Evolutionary conservation across 345 rosid genomes (phyloP).

Genomic region (Ceriops tagal): DNA sequence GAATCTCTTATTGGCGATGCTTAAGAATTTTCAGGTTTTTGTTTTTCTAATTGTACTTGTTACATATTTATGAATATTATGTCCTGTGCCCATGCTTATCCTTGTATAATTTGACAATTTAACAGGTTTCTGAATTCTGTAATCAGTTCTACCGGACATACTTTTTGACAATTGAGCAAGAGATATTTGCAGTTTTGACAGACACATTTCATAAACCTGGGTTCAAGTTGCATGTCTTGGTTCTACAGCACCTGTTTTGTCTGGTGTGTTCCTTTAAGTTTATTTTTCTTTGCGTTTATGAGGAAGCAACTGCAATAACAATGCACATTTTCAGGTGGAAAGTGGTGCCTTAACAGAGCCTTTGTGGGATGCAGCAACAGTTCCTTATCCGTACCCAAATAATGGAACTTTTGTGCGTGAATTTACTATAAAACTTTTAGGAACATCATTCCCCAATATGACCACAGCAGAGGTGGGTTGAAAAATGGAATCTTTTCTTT

Average conservation of each 20-base stretch:
- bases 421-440: slow-evolving; percentile 82
- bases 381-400: slow-evolving; percentile 66
- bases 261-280: slow-evolving; percentile 42
- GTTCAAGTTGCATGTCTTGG: slow-evolving; percentile 91
- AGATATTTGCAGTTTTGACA: slow-evolving; percentile 90
- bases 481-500: background rate
- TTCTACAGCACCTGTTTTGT: slow-evolving; percentile 83
- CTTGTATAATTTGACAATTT: slow-evolving; percentile 19
- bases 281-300: background rate
- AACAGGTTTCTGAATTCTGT: slow-evolving; percentile 64
- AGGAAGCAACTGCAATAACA: background rate
- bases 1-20: slow-evolving; percentile 84
- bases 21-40: slow-evolving; percentile 83
- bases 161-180: slow-evolving; percentile 78
- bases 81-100: slow-evolving; percentile 14
- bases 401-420: slow-evolving; percentile 82
- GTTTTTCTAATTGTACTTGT: background rate
- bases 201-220: slow-evolving; percentile 99
- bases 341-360: slow-evolving; percentile 81
- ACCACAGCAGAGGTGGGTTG: slow-evolving; percentile 65
- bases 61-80: background rate
- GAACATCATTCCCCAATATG: slow-evolving; percentile 97
- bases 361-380: slow-evolving; percentile 82
- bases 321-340: slow-evolving; percentile 55
- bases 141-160: slow-evolving; percentile 77